These are phyloP conservation scores for Drosera capensis DNA, from an alignment of 148 eudicot species.

Conservation along the genomic window DNA sequence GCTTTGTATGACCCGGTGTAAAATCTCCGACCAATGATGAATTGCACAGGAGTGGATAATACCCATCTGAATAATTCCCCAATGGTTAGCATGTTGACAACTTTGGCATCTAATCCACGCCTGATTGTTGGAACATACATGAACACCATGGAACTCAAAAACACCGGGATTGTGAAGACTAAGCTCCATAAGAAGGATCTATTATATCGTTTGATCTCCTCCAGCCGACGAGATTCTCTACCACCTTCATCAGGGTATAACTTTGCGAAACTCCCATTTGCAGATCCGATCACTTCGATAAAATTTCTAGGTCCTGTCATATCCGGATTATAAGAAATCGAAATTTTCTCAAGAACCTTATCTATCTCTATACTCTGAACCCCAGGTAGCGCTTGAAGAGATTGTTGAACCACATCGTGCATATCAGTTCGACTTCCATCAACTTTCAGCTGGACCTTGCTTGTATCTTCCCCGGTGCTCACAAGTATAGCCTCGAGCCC, in stretches of 20 bases:
- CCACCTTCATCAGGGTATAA: conserved; percentile 61
- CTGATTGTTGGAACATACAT: conserved; percentile 74
- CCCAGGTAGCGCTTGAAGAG: conserved; percentile 63
- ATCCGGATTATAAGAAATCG: conserved; percentile 64
- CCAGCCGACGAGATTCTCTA: conserved; percentile 43
- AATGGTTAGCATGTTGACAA: conserved; percentile 53
- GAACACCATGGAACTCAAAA: conserved; percentile 81
- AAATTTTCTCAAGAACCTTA: conserved; percentile 27
- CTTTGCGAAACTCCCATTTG: conserved; percentile 38
- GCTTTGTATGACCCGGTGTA: conserved; percentile 80
- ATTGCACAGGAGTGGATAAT: conserved; percentile 83
- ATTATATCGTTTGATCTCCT: conserved; percentile 47
- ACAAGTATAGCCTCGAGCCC: conserved; percentile 72
- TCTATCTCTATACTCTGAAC: conserved; percentile 46
- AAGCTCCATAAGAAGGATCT: conserved; percentile 75
- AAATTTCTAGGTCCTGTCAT: conserved; percentile 72
- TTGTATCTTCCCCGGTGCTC: conserved; percentile 60
- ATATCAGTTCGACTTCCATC: conserved; percentile 35
- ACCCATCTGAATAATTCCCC: conserved; percentile 77
- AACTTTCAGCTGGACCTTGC: conserved; percentile 48
- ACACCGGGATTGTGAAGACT: conserved; percentile 71
- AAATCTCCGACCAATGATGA: conserved; percentile 71
- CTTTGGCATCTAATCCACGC: conserved; percentile 45
- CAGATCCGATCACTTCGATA: conserved; percentile 52
- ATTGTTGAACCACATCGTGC: conserved; percentile 40